These are phyloP conservation scores for Eurotiales sp. DNA, from an alignment of 2,329 filamentous ascomycete species.

Conservation along the genomic window DNA sequence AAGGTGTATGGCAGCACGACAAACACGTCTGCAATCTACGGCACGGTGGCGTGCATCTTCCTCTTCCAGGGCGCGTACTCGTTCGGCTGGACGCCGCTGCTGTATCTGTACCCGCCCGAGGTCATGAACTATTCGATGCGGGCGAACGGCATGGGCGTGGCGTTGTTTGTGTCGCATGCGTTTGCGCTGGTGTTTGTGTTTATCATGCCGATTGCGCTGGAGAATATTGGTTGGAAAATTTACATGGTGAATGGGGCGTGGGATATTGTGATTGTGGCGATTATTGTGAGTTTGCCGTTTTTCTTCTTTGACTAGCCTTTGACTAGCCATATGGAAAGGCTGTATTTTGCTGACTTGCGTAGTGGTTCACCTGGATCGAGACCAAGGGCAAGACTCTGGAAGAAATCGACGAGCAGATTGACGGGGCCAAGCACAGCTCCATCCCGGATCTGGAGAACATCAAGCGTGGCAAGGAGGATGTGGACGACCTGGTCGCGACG, in stretches of 20 bases:
- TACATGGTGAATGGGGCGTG: slow-evolving; percentile 15
- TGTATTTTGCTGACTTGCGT: too few species aligned
- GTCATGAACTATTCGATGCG: slow-evolving; percentile 49
- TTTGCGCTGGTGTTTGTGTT: slow-evolving; percentile 19
- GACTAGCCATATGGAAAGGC: background rate
- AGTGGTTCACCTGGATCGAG: too few species aligned
- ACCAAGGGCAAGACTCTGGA: slow-evolving; percentile 18
- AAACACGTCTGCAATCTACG: slow-evolving; percentile 33
- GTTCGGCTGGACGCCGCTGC: slow-evolving; percentile 49
- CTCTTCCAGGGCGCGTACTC: slow-evolving; percentile 51
- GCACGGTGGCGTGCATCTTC: slow-evolving; percentile 48
- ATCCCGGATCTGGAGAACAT: too few species aligned
- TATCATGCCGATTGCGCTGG: slow-evolving; percentile 12
- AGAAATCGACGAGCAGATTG: slow-evolving; percentile 21
- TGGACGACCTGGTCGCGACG: too few species aligned
- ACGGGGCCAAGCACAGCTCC: too few species aligned
- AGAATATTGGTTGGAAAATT: slow-evolving; percentile 14
- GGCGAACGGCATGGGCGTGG: slow-evolving; percentile 44
- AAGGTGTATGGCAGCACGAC: slow-evolving; percentile 36
- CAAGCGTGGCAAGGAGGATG: too few species aligned
- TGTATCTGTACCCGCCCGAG: slow-evolving; percentile 48
- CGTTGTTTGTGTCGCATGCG: slow-evolving; percentile 22
- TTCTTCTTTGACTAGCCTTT: background rate
- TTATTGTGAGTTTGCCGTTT: background rate
- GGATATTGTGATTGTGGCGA: slow-evolving; percentile 3